Base-by-base conservation (phyloP, 768 basidiomycete genomes). In the Sutorius australiensis region DNA sequence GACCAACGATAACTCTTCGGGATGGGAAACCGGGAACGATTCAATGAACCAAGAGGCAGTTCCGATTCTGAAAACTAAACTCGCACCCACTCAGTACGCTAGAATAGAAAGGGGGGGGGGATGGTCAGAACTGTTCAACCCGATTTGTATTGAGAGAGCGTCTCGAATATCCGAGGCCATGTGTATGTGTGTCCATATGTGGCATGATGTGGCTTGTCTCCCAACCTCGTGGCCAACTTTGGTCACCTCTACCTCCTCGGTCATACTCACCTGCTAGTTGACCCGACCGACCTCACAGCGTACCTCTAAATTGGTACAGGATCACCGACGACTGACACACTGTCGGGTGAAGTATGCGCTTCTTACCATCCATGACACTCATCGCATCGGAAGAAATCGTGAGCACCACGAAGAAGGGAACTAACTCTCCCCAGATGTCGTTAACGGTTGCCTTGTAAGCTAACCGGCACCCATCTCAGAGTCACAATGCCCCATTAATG, bases 371-470 rank as follows among this genome's bases (percentile, higher is more conserved):
- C 24, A 24, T 24, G 24, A 14, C 34, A 5, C 27, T 13, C 7
- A 17, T 11, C 42, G 33, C 24, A 19, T 33, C 52, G 34, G 54
- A 37, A 32, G 33, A 52, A 43, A 43, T 52, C 49, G 30, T 38
- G 21, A 10, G 27, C 14, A 19, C 12, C 5, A 40, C 14, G 39
- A 40, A 21, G 48, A 42, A 21, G 24, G 24, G 24, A 24, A 24
- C 24, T 24, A 43, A 38, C 33, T 42, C 31, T 16, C 45, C 34
- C 31, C 34, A 41, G 45, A 42, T 31, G 14, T 6, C 32, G 28
- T 16, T 57, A 27, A 27, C 31, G 8, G 38, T 33, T 48, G 9
- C 54, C 43, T 31, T 34, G 37, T 16, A 14, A n/a, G 55, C 19
- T 9, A 17, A 16, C 19, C 51, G 37, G 44, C 8, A 44, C 13